These are phyloP conservation scores for Pyrenochaeta sp. DNA, from an alignment of 2,329 filamentous ascomycete genomes.

Conservation along the genomic window DNA sequence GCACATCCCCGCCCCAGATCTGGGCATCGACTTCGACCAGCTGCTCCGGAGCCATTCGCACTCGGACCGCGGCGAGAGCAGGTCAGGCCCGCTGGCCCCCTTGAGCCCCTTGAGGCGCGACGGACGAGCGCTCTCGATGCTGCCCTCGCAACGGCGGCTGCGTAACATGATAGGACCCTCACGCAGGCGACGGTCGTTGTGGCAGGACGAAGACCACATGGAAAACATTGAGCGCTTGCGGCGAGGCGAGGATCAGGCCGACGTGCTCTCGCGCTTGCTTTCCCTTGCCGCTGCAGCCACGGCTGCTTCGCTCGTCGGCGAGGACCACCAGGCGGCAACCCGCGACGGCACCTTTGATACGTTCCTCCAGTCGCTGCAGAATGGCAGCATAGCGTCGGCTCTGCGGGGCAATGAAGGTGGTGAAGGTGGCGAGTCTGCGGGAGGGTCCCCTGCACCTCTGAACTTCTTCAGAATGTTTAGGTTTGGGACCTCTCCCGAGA, in stretches of 20 bases:
- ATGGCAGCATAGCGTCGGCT: slow-evolving; percentile 65
- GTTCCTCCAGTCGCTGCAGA: slow-evolving; percentile 68
- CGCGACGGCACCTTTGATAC: slow-evolving; percentile 69
- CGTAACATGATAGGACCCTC: slow-evolving; percentile 53
- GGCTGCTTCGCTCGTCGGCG: slow-evolving; percentile 70
- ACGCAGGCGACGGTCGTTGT: slow-evolving; percentile 61
- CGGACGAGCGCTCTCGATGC: slow-evolving; percentile 44
- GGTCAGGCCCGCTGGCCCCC: slow-evolving; percentile 24
- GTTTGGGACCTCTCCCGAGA: slow-evolving; percentile 62
- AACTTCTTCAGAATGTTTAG: slow-evolving; percentile 75
- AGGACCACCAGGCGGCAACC: slow-evolving; percentile 62
- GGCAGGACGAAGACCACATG: slow-evolving; percentile 34
- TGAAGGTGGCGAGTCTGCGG: slow-evolving; percentile 46
- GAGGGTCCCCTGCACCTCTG: slow-evolving; percentile 60
- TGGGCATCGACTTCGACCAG: slow-evolving; percentile 50
- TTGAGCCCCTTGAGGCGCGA: slow-evolving; percentile 37
- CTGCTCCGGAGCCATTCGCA: slow-evolving; percentile 26
- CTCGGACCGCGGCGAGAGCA: slow-evolving; percentile 22
- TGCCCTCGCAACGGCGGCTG: slow-evolving; percentile 45
- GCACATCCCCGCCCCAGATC: slow-evolving; percentile 39
- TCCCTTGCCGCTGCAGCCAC: slow-evolving; percentile 70
- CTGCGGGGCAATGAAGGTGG: slow-evolving; percentile 55
- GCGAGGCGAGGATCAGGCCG: slow-evolving; percentile 67
- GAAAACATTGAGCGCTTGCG: slow-evolving; percentile 47
- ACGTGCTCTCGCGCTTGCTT: slow-evolving; percentile 66